Conservation (phyloP, 371 early-diverging fungal genomes). For the Basidiobolus heterosporus region DNA sequence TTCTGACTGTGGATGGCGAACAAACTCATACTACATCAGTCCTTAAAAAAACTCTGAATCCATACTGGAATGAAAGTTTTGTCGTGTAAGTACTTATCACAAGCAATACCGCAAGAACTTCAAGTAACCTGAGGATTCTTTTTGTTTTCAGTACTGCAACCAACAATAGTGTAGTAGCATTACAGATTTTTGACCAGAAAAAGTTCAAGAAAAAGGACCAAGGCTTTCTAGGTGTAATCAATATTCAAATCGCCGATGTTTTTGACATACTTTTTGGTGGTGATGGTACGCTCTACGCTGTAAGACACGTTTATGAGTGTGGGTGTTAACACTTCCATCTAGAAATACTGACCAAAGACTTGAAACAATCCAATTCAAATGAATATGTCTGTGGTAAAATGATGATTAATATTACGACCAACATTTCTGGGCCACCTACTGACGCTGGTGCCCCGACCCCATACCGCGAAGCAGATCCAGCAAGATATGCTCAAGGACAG, state of each 20-base stretch:
- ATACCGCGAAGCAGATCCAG: too few species aligned
- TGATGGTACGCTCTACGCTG: slow-evolving; percentile 27
- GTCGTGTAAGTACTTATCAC: slow-evolving; percentile 24
- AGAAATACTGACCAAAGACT: slow-evolving; percentile 76
- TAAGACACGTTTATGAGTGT: not conserved
- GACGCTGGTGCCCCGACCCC: too few species aligned
- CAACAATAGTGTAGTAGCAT: slow-evolving; percentile 64
- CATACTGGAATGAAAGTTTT: slow-evolving; percentile 69
- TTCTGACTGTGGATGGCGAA: slow-evolving; percentile 75
- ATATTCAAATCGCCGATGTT: slow-evolving; percentile 62
- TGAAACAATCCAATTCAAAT: slow-evolving; percentile 62
- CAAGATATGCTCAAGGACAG: not conserved
- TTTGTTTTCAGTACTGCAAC: slow-evolving; percentile 27
- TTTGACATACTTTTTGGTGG: slow-evolving; percentile 54
- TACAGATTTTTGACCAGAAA: slow-evolving; percentile 92
- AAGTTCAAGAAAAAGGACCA: slow-evolving; percentile 88
- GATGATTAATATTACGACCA: slow-evolving; percentile 48
- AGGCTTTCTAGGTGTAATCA: slow-evolving; percentile 87
- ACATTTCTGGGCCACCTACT: slow-evolving; percentile 8
- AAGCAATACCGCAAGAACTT: too few species aligned
- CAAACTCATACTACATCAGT: slow-evolving; percentile 66
- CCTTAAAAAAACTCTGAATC: slow-evolving; percentile 60
- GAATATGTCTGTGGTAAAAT: slow-evolving; percentile 74
- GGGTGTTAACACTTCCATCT: not conserved
- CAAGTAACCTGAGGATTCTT: not conserved